phyloP scores from a whole-genome alignment of 1,139 yeast species.

The Martiniozyma asiatica region DNA sequence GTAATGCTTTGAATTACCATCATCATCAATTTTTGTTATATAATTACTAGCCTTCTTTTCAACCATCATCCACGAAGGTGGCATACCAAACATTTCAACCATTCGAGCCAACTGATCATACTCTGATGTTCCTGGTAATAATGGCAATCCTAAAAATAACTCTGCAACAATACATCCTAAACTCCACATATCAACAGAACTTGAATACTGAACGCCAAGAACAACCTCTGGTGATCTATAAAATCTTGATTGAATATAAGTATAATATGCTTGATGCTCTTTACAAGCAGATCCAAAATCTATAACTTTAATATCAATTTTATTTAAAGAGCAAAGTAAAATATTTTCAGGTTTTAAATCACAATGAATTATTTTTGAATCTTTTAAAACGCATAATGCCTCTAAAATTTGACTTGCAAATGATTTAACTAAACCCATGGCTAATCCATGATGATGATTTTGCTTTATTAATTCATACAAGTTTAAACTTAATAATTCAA shows the following conservation, averaged over 20 bases:
- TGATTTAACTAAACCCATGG: constrained; percentile 65
- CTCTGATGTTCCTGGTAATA: constrained; percentile 92
- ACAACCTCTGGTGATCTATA: constrained; percentile 95
- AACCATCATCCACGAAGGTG: constrained; percentile 94
- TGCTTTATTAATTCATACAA: constrained; percentile 85
- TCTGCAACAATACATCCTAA: constrained; percentile 95
- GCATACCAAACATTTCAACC: constrained; percentile 70
- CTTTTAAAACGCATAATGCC: constrained; percentile 68
- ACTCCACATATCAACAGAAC: constrained; percentile 98
- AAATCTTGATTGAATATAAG: constrained; percentile 91
- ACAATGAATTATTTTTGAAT: constrained; percentile 82
- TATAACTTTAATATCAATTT: constrained; percentile 81
- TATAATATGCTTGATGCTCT: constrained; percentile 77
- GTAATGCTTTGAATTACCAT: constrained; percentile 25
- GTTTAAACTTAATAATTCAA: constrained; percentile 80
- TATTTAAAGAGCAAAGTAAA: constrained; percentile 66
- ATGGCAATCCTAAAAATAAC: constrained; percentile 80
- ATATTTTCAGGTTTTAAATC: constrained; percentile 96
- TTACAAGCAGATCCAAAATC: constrained; percentile 97
- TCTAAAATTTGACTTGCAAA: constrained; percentile 75
- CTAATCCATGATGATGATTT: constrained; percentile 86
- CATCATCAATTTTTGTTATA: constrained; percentile 32
- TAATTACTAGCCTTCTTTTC: constrained; percentile 76
- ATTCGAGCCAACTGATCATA: constrained; percentile 82
- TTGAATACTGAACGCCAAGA: constrained; percentile 79